Base-by-base conservation (phyloP, 108 stramenopile species). In the Cyclotella kingstonii region DNA sequence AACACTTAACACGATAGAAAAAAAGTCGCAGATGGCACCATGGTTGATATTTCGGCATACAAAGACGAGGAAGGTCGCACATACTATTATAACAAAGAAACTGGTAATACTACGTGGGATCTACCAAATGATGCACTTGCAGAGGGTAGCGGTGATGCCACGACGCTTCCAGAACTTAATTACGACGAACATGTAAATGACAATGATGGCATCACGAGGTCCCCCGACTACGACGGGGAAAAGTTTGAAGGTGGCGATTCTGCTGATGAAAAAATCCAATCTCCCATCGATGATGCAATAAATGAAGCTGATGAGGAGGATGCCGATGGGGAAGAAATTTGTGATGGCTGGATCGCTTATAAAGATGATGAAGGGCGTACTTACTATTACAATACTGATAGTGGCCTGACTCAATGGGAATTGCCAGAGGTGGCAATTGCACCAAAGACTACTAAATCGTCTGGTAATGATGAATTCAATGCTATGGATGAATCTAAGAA, bases 391-490 rank as follows among this genome's bases (percentile, higher is more conserved):
- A 89, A 90, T 58, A 57, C 45, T 0, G 62, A 46, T 11, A 83
- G 83, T 0, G 75, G 78, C 35, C 83, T 83, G 63, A 90, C 83
- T 12, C 67, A 70, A 60, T 93, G 92, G 92, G 89, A 88, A 15
- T 57, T 52, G 19, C 92, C 92, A 39, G 55, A 57, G 31, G 39
- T 55, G 22, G 10, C n/a, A 4, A 22, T 22, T 1, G 9, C 47
- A 21, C 7, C 36, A 39, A 23, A 26, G 67, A 15, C 7, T 36
- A 36, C 17, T 60, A 2, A 46, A 22, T 17, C 2, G 34, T 5
- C 12, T 33, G 12, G 66, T 21, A 1, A 27, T 18, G 31, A 11
- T 36, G 55, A 36, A 22, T 10, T 5, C 23, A 50, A 49, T 22
- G 29, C 49, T 17, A n/a, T 11, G 11, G 35, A 18, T 6, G 53